A percentile compares a stretch with the other conserved stretches of the same genome.
phyloP scores from a whole-genome alignment of 2,329 filamentous ascomycete genomes.

The Thielaviopsis euricoi region DNA sequence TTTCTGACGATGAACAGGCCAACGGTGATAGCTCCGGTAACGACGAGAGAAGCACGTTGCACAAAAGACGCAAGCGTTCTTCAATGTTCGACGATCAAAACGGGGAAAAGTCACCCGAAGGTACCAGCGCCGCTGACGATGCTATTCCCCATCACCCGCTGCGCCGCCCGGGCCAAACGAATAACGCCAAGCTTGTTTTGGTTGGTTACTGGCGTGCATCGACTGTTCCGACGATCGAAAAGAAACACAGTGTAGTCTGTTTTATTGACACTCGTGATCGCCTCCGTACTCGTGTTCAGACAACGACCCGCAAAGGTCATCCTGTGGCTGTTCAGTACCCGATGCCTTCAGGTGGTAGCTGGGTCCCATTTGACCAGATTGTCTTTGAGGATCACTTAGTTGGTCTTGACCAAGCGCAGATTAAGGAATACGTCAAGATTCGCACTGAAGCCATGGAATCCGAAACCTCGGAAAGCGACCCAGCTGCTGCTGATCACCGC shows the following conservation, averaged over 20 bases:
- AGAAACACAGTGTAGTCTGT: conserved; percentile 43
- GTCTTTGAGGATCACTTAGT: conserved; percentile 41
- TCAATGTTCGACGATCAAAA: not conserved
- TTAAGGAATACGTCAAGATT: conserved; percentile 47
- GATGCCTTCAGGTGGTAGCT: conserved; percentile 43
- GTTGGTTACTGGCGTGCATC: conserved; percentile 48
- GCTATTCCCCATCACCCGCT: conserved; percentile 1
- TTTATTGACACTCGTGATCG: conserved; percentile 36
- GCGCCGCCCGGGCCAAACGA: conserved; percentile 8
- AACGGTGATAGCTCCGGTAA: not conserved
- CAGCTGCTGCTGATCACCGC: conserved; percentile 22
- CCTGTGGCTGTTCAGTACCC: conserved; percentile 29
- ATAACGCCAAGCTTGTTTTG: conserved; percentile 27
- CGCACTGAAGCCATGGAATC: conserved; percentile 22
- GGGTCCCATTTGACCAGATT: conserved; percentile 46
- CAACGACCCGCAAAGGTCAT: conserved; percentile 29
- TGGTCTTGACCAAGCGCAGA: conserved; percentile 35
- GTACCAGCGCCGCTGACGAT: conserved; percentile 1
- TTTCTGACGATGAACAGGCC: conserved; percentile 25
- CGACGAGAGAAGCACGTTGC: not conserved
- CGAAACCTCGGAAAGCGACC: conserved; percentile 24
- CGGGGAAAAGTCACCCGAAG: conserved; percentile 1
- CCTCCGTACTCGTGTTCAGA: conserved; percentile 9
- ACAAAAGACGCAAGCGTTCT: conserved; percentile 7
- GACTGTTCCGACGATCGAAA: conserved; percentile 26